These are phyloP conservation scores for Eucalyptus sp. DNA, from an alignment of 345 rosid genomes.

Conservation along the genomic window DNA sequence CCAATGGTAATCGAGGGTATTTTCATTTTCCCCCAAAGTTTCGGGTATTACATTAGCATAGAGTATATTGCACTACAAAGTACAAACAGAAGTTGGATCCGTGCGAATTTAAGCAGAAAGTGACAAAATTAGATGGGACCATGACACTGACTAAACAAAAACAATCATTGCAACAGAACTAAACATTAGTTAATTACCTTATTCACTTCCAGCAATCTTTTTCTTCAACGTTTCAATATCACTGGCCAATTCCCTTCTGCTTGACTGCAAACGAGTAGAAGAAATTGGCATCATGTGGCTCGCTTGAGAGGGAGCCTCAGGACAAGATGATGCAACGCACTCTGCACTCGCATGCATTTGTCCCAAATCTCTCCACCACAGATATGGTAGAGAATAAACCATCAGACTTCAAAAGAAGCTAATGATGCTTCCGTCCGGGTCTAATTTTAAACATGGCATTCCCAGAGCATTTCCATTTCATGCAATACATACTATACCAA, in stretches of 20 bases:
- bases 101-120: background rate
- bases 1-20: too few species aligned
- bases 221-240: constrained; percentile 80
- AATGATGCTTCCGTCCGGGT: background rate
- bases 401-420: background rate
- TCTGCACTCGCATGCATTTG: background rate
- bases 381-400: background rate
- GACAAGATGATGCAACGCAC: background rate
- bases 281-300: background rate
- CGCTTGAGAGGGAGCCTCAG: background rate
- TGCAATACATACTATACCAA: background rate
- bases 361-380: background rate
- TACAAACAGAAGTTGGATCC: background rate
- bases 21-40: too few species aligned
- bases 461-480: background rate
- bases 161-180: background rate
- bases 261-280: constrained; percentile 36
- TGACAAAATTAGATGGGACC: background rate
- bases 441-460: background rate
- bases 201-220: constrained; percentile 84
- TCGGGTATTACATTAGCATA: too few species aligned
- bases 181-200: background rate
- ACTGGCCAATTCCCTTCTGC: constrained; percentile 85
- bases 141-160: background rate
- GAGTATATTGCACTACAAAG: background rate